Conservation (phyloP, 2,329 filamentous ascomycete genomes). For the Venturia asperata region DNA sequence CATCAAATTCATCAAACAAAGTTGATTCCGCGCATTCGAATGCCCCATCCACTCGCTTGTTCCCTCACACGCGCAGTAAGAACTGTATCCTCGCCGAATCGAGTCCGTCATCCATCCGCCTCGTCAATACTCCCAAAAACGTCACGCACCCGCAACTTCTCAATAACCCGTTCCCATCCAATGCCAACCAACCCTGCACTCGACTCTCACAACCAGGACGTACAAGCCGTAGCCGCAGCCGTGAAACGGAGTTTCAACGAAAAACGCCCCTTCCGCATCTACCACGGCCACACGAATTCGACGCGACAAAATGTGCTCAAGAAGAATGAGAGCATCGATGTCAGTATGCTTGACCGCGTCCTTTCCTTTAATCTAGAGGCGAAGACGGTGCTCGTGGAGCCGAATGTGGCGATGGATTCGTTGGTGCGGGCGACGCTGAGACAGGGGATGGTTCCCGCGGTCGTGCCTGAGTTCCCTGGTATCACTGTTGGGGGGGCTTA, state of each 20-base stretch:
- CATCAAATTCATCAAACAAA: not conserved
- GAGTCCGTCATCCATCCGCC: not conserved
- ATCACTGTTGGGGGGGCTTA: conserved; percentile 65
- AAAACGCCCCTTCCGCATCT: conserved; percentile 61
- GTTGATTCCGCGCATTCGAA: not conserved
- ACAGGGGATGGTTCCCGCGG: conserved; percentile 53
- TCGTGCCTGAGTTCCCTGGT: conserved; percentile 67
- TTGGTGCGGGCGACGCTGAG: conserved; percentile 53
- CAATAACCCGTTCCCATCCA: not conserved
- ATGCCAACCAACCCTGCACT: not conserved
- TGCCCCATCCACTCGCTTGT: not conserved
- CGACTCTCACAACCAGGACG: conserved; percentile 34
- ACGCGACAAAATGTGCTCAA: conserved; percentile 49
- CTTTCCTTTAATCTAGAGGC: conserved; percentile 49
- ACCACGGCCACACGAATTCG: conserved; percentile 70
- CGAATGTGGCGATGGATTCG: conserved; percentile 62
- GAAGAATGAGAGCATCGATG: conserved; percentile 56
- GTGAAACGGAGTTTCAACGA: conserved; percentile 45
- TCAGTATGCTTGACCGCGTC: conserved; percentile 56
- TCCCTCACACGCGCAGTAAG: not conserved
- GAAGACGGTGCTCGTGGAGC: conserved; percentile 57
- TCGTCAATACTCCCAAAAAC: not conserved
- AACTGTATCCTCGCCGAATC: not conserved
- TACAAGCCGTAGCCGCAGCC: conserved; percentile 40
- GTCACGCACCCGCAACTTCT: not conserved